These are phyloP conservation scores for Starmerella cellae DNA, from an alignment of 805 yeast genomes.

Conservation along the genomic window DNA sequence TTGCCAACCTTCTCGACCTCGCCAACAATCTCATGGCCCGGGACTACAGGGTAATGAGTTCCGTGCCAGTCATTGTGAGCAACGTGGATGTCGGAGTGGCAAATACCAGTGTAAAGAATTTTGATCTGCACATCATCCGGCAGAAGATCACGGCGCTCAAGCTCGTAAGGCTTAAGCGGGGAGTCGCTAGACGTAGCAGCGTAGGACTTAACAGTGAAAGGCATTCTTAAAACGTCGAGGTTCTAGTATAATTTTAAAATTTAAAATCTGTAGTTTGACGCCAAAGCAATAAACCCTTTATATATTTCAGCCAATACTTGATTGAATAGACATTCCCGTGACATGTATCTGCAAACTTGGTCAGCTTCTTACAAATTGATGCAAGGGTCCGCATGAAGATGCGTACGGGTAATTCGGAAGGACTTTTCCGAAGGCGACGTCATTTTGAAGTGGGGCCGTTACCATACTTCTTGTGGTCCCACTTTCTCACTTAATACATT, in stretches of 20 bases:
- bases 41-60: conserved; percentile 29
- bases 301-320: no score
- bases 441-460: no score
- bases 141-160: conserved; percentile 16
- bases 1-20: conserved; percentile 38
- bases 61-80: conserved; percentile 41
- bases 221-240: not conserved
- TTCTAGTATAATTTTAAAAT: not conserved
- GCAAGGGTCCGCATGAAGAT: no score
- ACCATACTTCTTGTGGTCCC: no score
- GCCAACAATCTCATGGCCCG: conserved; percentile 39
- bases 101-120: conserved; percentile 29
- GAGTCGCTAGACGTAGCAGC: not conserved
- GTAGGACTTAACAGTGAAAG: not conserved
- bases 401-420: no score
- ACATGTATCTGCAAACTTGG: no score
- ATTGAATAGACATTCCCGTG: no score
- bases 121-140: conserved; percentile 27
- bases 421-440: no score
- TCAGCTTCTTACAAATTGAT: no score
- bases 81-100: conserved; percentile 48
- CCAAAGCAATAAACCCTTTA: not conserved
- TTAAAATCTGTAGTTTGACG: not conserved
- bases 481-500: no score
- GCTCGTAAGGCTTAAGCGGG: not conserved